Conservation (phyloP, 2,329 filamentous ascomycete species). For the Cladophialophora yegresii region DNA sequence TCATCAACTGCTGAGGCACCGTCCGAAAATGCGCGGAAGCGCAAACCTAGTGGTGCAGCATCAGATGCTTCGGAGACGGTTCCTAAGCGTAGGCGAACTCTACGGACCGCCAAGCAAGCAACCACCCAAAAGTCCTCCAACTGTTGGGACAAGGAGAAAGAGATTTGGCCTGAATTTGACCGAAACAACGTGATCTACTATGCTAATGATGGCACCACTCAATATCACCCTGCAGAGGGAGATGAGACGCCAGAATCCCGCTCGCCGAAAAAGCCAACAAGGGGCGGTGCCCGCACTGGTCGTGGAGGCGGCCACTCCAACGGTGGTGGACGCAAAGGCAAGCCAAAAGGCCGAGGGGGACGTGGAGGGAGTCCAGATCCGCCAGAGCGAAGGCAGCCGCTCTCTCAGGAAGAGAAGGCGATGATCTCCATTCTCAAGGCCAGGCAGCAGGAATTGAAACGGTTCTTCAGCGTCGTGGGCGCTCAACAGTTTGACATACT, state of each 20-base stretch:
- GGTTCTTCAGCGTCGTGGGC: constrained; percentile 47
- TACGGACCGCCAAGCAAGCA: constrained; percentile 1
- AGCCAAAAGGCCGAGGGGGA: constrained; percentile 35
- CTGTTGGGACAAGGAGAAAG: constrained; percentile 6
- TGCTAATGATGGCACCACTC: constrained; percentile 18
- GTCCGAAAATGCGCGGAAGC: neutral
- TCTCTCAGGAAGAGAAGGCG: constrained; percentile 33
- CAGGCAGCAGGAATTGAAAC: constrained; percentile 48
- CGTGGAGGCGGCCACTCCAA: constrained; percentile 35
- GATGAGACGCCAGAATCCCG: constrained; percentile 19
- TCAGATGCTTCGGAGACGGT: neutral
- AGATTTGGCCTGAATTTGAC: constrained; percentile 14
- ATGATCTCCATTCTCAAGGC: constrained; percentile 40
- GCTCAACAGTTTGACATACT: constrained; percentile 47
- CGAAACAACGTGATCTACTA: constrained; percentile 11
- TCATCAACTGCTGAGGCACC: constrained; percentile 2
- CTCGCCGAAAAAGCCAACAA: constrained; percentile 35
- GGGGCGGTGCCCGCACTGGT: constrained; percentile 41
- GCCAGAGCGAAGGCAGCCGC: constrained; percentile 39
- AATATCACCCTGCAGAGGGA: constrained; percentile 12
- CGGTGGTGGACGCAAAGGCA: constrained; percentile 40
- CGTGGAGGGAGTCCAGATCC: constrained; percentile 37
- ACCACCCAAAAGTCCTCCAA: neutral
- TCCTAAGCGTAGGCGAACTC: constrained; percentile 5
- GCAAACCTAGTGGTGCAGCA: neutral